Percentiles rank a stretch among this genome's conserved stretches.
These are phyloP conservation scores for Lentinula guzmanii DNA, from an alignment of 768 basidiomycete species.

Conservation along the genomic window DNA sequence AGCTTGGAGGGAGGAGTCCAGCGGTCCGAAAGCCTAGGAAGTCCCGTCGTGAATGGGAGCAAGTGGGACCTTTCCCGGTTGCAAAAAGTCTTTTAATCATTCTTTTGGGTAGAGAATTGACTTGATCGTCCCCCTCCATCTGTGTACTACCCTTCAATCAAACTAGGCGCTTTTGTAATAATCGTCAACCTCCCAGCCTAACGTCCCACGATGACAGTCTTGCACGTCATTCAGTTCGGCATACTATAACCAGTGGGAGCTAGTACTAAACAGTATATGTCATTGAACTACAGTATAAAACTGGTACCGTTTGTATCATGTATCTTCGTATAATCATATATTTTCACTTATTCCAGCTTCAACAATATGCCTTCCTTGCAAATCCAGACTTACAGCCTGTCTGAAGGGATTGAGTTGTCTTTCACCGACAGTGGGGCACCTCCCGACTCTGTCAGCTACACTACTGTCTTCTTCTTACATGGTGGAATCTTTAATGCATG, in stretches of 20 bases:
- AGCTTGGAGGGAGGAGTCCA: no score
- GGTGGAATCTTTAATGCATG: conserved; percentile 15
- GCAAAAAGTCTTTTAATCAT: no score
- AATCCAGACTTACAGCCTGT: conserved; percentile 2
- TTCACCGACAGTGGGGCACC: conserved; percentile 8
- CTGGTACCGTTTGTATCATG: neutral
- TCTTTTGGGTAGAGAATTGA: no score
- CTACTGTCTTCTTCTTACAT: conserved; percentile 16
- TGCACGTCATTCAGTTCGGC: neutral
- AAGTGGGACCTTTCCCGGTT: no score
- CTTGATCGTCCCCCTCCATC: no score
- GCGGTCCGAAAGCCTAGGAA: no score
- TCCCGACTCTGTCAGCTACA: conserved; percentile 10
- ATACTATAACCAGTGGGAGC: neutral
- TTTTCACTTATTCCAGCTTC: neutral
- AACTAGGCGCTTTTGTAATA: no score
- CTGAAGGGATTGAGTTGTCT: conserved; percentile 4
- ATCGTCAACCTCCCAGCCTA: neutral
- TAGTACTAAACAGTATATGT: neutral
- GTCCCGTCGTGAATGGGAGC: no score
- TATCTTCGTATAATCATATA: neutral
- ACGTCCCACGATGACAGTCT: neutral
- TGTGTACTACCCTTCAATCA: no score
- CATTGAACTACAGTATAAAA: neutral
- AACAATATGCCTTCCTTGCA: neutral